phyloP scores from a whole-genome alignment of 345 rosid genomes.

The Populus davidiana region DNA sequence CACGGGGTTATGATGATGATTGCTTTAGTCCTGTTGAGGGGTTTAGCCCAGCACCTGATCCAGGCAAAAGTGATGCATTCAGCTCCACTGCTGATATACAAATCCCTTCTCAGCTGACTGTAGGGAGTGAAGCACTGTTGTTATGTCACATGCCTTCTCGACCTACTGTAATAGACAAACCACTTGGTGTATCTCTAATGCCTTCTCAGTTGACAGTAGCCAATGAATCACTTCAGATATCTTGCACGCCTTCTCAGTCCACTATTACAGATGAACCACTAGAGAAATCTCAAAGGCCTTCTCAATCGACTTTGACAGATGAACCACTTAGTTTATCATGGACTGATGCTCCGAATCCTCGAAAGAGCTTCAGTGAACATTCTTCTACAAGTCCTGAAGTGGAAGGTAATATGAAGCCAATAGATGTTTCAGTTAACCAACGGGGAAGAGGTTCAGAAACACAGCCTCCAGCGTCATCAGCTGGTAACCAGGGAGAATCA shows the following conservation, averaged over 20 bases:
- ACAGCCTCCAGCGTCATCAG: slow-evolving; percentile 41
- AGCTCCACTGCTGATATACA: slow-evolving; percentile 67
- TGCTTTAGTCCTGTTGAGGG: slow-evolving; percentile 74
- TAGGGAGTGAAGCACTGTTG: not conserved
- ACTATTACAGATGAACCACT: slow-evolving; percentile 1
- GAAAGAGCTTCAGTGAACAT: slow-evolving; percentile 40
- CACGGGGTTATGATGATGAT: slow-evolving; percentile 61
- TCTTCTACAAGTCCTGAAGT: slow-evolving; percentile 43
- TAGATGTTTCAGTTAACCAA: slow-evolving; percentile 47
- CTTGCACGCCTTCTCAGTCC: slow-evolving; percentile 18
- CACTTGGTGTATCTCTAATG: not conserved
- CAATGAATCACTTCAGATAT: not conserved
- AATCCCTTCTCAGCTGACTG: slow-evolving; percentile 26
- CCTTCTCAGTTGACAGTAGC: slow-evolving; percentile 4
- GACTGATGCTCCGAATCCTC: slow-evolving; percentile 28
- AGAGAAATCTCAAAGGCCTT: no score
- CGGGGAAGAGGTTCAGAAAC: slow-evolving; percentile 48
- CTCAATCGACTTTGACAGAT: no score
- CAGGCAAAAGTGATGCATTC: slow-evolving; percentile 64
- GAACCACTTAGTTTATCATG: not conserved
- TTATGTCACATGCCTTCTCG: slow-evolving; percentile 12
- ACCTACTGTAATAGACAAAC: not conserved
- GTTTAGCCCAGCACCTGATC: slow-evolving; percentile 56
- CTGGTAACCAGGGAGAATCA: slow-evolving; percentile 1
- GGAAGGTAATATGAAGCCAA: slow-evolving; percentile 38